A percentile compares a stretch with the other conserved stretches of the same genome.
phyloP scores from a whole-genome alignment of 2,329 filamentous ascomycete genomes.

The Elsinoe ampelina region DNA sequence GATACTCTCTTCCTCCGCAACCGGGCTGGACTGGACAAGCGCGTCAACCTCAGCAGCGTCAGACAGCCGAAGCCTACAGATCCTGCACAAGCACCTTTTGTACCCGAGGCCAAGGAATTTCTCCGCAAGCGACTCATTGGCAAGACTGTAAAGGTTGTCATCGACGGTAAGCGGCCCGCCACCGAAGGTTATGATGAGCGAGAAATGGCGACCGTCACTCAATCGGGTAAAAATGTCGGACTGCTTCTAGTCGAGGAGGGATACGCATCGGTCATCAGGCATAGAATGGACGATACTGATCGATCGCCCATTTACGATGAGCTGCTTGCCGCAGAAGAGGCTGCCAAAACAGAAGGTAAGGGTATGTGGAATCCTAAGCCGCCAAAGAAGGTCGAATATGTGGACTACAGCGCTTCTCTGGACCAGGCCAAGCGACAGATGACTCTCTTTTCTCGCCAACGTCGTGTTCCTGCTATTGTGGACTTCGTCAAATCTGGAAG shows the following conservation, averaged over 20 bases:
- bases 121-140: slow-evolving; percentile 88
- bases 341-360: slow-evolving; percentile 77
- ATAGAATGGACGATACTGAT: slow-evolving; percentile 90
- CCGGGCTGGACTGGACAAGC: slow-evolving; percentile 77
- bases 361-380: slow-evolving; percentile 93
- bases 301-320: slow-evolving; percentile 91
- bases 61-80: slow-evolving; percentile 86
- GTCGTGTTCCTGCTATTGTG: slow-evolving; percentile 84
- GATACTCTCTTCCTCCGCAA: slow-evolving; percentile 82
- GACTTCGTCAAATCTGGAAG: slow-evolving; percentile 98
- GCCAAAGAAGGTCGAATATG: slow-evolving; percentile 69
- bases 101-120: slow-evolving; percentile 92
- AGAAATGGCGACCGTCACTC: slow-evolving; percentile 80
- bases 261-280: slow-evolving; percentile 87
- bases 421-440: slow-evolving; percentile 96
- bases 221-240: slow-evolving; percentile 79
- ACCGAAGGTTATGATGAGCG: slow-evolving; percentile 87
- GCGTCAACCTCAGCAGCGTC: slow-evolving; percentile 85
- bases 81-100: slow-evolving; percentile 76
- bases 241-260: slow-evolving; percentile 81
- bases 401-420: slow-evolving; percentile 82
- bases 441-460: slow-evolving; percentile 77
- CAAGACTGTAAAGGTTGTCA: slow-evolving; percentile 81
- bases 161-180: slow-evolving; percentile 85
- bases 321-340: slow-evolving; percentile 67